Evolutionary conservation across 495 filamentous ascomycete genomes (phyloP).

Genomic region (Hypoxylon crocopeplum): DNA sequence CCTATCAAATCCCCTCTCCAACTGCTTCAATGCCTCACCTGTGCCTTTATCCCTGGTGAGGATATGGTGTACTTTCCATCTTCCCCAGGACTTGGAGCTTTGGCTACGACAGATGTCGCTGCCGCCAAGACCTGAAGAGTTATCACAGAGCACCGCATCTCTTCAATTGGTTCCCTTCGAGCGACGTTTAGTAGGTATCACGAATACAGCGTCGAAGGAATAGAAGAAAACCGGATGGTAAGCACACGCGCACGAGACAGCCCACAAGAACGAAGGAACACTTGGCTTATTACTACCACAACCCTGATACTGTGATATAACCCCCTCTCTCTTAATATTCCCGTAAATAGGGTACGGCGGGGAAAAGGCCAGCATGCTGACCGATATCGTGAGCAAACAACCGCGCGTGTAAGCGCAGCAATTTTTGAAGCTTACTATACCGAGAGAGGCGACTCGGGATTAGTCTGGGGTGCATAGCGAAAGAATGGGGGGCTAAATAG

Average conservation of each 20-base stretch:
- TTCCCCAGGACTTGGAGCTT: conserved; percentile 31
- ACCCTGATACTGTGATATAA: conserved; percentile 10
- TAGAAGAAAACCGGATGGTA: conserved; percentile 1
- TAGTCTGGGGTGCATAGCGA: conserved; percentile 30
- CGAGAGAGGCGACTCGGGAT: conserved; percentile 41
- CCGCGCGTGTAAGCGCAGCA: conserved; percentile 22
- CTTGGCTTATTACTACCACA: conserved; percentile 37
- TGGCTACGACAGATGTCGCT: conserved; percentile 30
- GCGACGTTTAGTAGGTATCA: conserved; percentile 22
- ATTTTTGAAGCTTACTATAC: conserved; percentile 23
- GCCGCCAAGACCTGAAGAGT: conserved; percentile 32
- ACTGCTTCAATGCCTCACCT: conserved; percentile 42
- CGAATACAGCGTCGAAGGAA: conserved; percentile 10
- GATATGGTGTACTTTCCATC: conserved; percentile 54
- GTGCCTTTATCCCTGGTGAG: conserved; percentile 59
- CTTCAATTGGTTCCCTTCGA: conserved; percentile 25
- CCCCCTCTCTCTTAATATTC: conserved; percentile 15
- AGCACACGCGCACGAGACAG: conserved; percentile 19
- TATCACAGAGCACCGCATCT: conserved; percentile 36
- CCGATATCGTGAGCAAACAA: background rate
- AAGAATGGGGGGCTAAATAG: conserved; percentile 28
- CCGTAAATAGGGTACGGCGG: conserved; percentile 26
- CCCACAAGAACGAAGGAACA: conserved; percentile 24
- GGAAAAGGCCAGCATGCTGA: conserved; percentile 18
- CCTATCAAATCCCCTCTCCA: background rate